Percentiles rank a stretch among this genome's conserved stretches.
phyloP scores from a whole-genome alignment of 2,329 filamentous ascomycete genomes.

The Trichoderma gracile region DNA sequence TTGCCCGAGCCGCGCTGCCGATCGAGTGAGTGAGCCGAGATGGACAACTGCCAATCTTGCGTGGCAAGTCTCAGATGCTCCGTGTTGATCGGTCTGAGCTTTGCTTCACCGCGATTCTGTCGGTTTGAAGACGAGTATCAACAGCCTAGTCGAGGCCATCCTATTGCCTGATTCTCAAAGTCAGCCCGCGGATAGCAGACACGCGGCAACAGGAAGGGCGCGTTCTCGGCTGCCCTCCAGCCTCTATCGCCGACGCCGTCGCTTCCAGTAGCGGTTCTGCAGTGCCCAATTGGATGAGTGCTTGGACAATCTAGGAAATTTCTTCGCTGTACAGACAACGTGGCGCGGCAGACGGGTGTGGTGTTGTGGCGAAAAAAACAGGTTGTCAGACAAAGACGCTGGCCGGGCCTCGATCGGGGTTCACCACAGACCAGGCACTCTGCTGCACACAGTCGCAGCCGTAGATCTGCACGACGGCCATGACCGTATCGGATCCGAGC shows the following conservation, averaged over 20 bases:
- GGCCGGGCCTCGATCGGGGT: conserved; percentile 15
- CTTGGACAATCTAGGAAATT: not conserved
- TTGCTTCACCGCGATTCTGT: not conserved
- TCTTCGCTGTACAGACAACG: conserved; percentile 20
- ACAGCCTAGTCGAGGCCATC: not conserved
- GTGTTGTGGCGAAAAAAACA: conserved; percentile 23
- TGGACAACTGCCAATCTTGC: not conserved
- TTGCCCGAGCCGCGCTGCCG: conserved; percentile 10
- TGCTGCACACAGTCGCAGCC: not conserved
- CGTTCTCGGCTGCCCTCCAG: conserved; percentile 14
- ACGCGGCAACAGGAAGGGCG: not conserved
- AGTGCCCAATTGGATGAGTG: not conserved
- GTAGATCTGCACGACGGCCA: not conserved
- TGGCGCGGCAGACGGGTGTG: conserved; percentile 16
- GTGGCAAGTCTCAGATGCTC: not conserved
- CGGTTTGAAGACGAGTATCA: not conserved
- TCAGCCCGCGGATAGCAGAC: not conserved
- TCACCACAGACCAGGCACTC: not conserved
- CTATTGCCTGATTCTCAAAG: not conserved
- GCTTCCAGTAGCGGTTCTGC: not conserved
- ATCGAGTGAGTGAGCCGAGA: conserved; percentile 16
- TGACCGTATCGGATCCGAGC: conserved; percentile 14
- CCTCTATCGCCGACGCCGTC: conserved; percentile 10
- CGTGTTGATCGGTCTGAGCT: not conserved
- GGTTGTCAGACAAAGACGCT: not conserved